Percentiles rank a stretch among this genome's conserved stretches.
phyloP scores from a whole-genome alignment of 768 basidiomycete species.

The Boletus insuetus region DNA sequence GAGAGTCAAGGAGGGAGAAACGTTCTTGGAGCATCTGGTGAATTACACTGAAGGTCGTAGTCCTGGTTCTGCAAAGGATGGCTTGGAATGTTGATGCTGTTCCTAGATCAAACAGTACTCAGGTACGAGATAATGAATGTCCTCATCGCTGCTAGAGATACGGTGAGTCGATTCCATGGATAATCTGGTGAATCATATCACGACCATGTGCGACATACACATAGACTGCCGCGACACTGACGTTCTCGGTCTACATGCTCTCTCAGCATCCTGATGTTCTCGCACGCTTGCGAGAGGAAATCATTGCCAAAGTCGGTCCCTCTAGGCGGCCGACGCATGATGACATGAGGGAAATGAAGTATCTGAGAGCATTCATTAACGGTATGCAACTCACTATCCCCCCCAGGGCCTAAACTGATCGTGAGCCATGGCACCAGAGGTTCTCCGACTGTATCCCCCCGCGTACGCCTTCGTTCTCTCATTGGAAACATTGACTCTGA shows the following conservation, averaged over 20 bases:
- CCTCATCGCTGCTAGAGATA: slow-evolving; percentile 41
- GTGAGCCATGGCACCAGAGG: slow-evolving; percentile 18
- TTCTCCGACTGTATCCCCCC: slow-evolving; percentile 32
- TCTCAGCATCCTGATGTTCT: slow-evolving; percentile 50
- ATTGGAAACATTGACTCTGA: background rate
- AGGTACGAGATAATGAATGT: slow-evolving; percentile 29
- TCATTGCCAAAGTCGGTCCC: slow-evolving; percentile 49
- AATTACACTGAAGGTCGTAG: slow-evolving; percentile 49
- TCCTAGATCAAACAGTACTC: slow-evolving; percentile 21
- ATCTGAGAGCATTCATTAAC: slow-evolving; percentile 61
- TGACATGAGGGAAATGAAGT: slow-evolving; percentile 62
- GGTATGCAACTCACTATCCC: slow-evolving; percentile 34
- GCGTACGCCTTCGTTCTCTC: slow-evolving; percentile 17
- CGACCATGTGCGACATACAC: background rate
- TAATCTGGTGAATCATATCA: background rate
- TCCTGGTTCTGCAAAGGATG: background rate
- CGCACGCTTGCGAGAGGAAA: slow-evolving; percentile 52
- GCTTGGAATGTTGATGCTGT: background rate
- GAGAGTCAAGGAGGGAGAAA: slow-evolving; percentile 40
- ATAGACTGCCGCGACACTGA: slow-evolving; percentile 35
- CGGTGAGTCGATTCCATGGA: slow-evolving; percentile 26
- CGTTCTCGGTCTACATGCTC: slow-evolving; percentile 42
- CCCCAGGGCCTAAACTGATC: background rate
- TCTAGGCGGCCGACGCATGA: slow-evolving; percentile 49
- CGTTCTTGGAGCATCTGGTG: slow-evolving; percentile 52